Base-by-base conservation (phyloP, 768 basidiomycete genomes). In the Lentinula detonsa region DNA sequence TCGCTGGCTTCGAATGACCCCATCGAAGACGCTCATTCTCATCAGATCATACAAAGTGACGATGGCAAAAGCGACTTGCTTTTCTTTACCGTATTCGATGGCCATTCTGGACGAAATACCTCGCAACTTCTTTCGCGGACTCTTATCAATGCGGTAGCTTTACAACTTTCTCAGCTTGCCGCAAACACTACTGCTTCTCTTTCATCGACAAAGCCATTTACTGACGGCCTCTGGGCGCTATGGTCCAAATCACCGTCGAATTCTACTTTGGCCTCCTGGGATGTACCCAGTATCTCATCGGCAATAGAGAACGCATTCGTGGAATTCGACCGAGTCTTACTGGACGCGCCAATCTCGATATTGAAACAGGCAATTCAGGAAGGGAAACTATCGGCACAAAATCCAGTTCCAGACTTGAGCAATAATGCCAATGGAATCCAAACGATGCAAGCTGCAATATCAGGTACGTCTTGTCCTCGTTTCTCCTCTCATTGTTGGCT, bases 51-150 rank as follows among this genome's bases (percentile, higher is more conserved):
- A 53, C 71, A 81, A 64, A 78, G 86, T 42, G 85, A 90, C 67
- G 75, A 74, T 3, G 74, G 81, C n/a, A 84, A 87, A 65, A 88
- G 89, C 13, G 91, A 92, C 67, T 81, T 90, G 62, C 77, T 93
- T 46, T 90, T 96, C 73, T 95, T 93, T 67, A 77, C 92, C 1
- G 86, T 96, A 39, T 90, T 96, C 86, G 94, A 95, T 66, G 94
- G 95, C 2, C 97, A 98, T 70, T 78, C 84, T 2, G 97, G 97
- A 1, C 82, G 75, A 40, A 81, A 92, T 56, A 98, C 96, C 2
- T 94, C 92, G 11, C 82, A 84, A 60, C 78, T 96, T 37, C 86
- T 98, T 55, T 88, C 91, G 2, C 86, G 87, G 59, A 82, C 88
- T 51, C 82, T 98, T 61, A 90, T 97, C 62, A 91, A 90, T 58